Percentiles rank a stretch among this genome's conserved stretches.
These are phyloP conservation scores for Salicornia ramosissima DNA, from an alignment of 148 eudicot species.

Conservation along the genomic window DNA sequence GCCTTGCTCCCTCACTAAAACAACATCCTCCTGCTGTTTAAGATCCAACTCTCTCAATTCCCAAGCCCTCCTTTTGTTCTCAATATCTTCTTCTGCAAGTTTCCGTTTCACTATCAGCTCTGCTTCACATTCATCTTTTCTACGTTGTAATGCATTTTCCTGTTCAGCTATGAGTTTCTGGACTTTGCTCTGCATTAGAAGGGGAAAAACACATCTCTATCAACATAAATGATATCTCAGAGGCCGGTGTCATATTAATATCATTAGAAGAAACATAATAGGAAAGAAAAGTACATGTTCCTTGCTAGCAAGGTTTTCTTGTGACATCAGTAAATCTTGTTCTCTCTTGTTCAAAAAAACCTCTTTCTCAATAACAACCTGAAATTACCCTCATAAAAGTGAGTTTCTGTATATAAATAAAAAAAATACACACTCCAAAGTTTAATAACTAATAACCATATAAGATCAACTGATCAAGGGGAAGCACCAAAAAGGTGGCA, in stretches of 20 bases:
- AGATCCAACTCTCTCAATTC: conserved; percentile 86
- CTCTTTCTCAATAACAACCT: conserved; percentile 68
- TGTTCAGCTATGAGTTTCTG: conserved; percentile 50
- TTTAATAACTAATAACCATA: not conserved
- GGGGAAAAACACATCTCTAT: conserved; percentile 6
- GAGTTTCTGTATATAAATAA: not conserved
- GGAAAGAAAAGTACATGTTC: conserved; percentile 55
- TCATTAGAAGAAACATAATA: not conserved
- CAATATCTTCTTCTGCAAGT: conserved; percentile 61
- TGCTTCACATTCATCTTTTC: conserved; percentile 49
- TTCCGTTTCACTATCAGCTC: conserved; percentile 55
- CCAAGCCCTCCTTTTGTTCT: conserved; percentile 75
- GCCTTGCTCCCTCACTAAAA: conserved; percentile 61
- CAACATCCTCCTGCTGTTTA: conserved; percentile 54
- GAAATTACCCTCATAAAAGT: conserved; percentile 18
- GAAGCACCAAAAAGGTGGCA: not conserved
- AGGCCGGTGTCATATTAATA: not conserved
- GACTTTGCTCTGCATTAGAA: conserved; percentile 46
- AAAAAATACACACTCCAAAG: not conserved
- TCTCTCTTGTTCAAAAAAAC: conserved; percentile 56
- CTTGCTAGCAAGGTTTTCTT: conserved; percentile 50
- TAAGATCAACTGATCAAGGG: not conserved
- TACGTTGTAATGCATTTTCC: conserved; percentile 49
- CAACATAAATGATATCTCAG: conserved; percentile 3
- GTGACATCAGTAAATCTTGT: conserved; percentile 55